phyloP scores from a whole-genome alignment of 2,329 filamentous ascomycete species.

The Parastagonospora nodorum region DNA sequence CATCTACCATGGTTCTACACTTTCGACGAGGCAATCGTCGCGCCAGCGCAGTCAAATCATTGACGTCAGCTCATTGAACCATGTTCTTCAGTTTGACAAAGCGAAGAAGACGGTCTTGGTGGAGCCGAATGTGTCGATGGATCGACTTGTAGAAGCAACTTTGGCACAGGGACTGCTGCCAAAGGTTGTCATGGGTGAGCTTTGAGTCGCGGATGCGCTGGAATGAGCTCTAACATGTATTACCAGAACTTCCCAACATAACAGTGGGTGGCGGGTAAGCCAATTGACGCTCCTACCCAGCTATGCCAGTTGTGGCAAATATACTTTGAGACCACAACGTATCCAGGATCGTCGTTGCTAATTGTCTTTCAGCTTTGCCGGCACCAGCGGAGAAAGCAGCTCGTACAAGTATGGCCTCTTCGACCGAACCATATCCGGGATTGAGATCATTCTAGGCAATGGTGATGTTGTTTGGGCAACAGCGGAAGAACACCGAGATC shows the following conservation, averaged over 20 bases:
- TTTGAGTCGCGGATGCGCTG: not conserved
- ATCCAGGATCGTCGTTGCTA: not conserved
- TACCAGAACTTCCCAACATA: conserved; percentile 66
- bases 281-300: not conserved
- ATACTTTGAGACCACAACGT: not conserved
- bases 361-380: conserved; percentile 56
- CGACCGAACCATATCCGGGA: conserved; percentile 64
- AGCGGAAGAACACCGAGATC: conserved; percentile 51
- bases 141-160: conserved; percentile 63
- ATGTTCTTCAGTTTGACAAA: conserved; percentile 53
- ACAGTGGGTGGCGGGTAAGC: conserved; percentile 65
- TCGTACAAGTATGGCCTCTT: conserved; percentile 71
- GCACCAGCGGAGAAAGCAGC: conserved; percentile 69
- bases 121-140: conserved; percentile 74
- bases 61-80: conserved; percentile 55
- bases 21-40: conserved; percentile 55
- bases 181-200: conserved; percentile 65
- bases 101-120: conserved; percentile 56
- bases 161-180: conserved; percentile 62
- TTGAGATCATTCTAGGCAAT: conserved; percentile 67
- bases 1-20: conserved; percentile 63
- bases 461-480: conserved; percentile 60
- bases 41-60: conserved; percentile 50
- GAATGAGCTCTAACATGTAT: not conserved
- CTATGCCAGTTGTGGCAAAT: too few species aligned